phyloP scores from a whole-genome alignment of 2,329 filamentous ascomycete species.

The Phialocephala subalpina region DNA sequence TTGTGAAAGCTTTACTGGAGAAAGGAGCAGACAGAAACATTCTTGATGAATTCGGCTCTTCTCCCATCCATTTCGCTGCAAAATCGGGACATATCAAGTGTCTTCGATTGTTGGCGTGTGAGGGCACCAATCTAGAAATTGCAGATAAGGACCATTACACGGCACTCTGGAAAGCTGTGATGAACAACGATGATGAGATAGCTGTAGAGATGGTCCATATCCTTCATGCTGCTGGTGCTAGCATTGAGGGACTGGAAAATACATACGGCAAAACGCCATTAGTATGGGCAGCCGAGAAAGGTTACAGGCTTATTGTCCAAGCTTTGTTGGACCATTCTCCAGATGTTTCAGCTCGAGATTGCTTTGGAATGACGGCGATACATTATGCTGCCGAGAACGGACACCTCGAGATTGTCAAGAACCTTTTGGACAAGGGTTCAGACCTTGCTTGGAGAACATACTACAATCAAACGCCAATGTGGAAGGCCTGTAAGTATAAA shows the following conservation, averaged over 20 bases:
- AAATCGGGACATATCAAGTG: neutral
- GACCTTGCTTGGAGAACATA: conserved; percentile 6
- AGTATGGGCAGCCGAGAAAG: neutral
- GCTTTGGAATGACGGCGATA: neutral
- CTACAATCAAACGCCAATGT: neutral
- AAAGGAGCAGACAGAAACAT: neutral
- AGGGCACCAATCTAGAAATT: neutral
- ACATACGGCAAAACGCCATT: neutral
- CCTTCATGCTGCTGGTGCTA: neutral
- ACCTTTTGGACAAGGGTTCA: neutral
- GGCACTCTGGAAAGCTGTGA: conserved; percentile 1
- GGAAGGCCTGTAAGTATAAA: neutral
- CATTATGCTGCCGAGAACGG: conserved; percentile 7
- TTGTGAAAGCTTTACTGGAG: neutral
- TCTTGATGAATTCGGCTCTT: neutral
- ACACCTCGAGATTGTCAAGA: neutral
- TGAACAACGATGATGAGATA: neutral
- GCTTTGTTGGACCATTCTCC: neutral
- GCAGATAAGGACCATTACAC: neutral
- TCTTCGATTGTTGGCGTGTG: neutral
- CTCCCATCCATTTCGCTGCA: neutral
- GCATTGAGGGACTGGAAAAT: neutral
- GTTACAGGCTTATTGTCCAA: neutral
- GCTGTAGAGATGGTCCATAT: neutral
- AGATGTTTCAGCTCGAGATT: neutral